Base-by-base conservation (phyloP, 257 asterid genomes). In the Nyctanthes arbortristis region DNA sequence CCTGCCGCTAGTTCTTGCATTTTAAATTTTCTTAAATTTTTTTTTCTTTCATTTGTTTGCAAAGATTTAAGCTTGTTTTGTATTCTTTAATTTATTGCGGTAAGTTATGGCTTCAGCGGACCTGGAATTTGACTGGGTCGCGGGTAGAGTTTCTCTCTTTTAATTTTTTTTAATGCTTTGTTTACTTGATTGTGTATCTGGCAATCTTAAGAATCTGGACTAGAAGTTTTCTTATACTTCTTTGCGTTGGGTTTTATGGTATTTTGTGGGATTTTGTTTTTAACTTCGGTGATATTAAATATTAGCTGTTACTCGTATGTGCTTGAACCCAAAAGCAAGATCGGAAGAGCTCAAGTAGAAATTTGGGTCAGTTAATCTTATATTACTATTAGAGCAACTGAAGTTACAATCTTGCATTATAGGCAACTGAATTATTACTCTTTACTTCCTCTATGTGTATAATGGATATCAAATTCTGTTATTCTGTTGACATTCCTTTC, bases 301-400 rank as follows among this genome's bases (percentile, higher is more conserved):
- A 28, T 47, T 61, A 66, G 77, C 75, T 60, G 72, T 11, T 29
- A n/a, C 7, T 29, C 43, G 68, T 37, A 35, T 35, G 54, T 63
- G 55, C 18, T 20, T 30, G 22, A 49, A 62, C 56, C 56, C 62
- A 57, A 39, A 13, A 5, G 29, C 1, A 36, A 36, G n/a, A n/a
- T n/a, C n/a, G n/a, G n/a, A 33, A n/a, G 12, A 20, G 22, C 16
- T 12, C 16, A 24, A 66, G 43, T 8, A 34, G 40, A 33, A 31
- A 67, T 66, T 61, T 40, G 24, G 24, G 3, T 40, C 45, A 52
- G 22, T 14, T 39, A 65, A 40, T 36, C 36, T 32, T 56, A 27
- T 27, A n/a, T 16, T 63, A 57, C 35, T 69, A 43, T 43, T 22
- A 6, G 2, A 14, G 14, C 52, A 20, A 49, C 28, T 20, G 28